Conservation (phyloP, 2,329 filamentous ascomycete genomes). For the Fusarium pseudonygamai region DNA sequence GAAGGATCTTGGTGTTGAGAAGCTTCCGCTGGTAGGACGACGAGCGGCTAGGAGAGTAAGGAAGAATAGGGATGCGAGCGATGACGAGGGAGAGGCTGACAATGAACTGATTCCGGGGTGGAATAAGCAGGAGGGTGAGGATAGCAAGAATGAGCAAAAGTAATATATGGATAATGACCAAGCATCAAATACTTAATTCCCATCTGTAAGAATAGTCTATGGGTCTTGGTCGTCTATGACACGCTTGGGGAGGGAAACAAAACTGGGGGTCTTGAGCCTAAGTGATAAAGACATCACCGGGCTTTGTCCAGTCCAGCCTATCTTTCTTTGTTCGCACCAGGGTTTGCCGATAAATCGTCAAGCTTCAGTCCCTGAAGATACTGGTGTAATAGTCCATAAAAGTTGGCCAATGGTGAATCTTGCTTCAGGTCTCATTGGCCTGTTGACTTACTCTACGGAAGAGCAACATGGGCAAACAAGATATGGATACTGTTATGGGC, state of each 20-base stretch:
- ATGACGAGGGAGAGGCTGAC: slow-evolving; percentile 55
- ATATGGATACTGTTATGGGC: rapidly evolving
- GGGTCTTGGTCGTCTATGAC: background rate
- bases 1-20: slow-evolving; percentile 48
- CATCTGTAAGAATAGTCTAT: background rate
- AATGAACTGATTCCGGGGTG: slow-evolving; percentile 53
- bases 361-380: background rate
- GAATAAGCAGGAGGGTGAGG: slow-evolving; percentile 34
- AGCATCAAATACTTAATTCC: background rate
- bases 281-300: background rate
- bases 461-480: too few relatives aligned
- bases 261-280: too few relatives aligned
- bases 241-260: too few relatives aligned
- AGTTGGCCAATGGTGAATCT: background rate
- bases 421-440: background rate
- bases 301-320: background rate
- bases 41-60: slow-evolving; percentile 52
- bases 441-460: too few relatives aligned
- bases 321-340: background rate
- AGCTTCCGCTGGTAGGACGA: slow-evolving; percentile 52
- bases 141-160: background rate
- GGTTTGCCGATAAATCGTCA: too few relatives aligned
- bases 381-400: rapidly evolving
- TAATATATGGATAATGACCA: background rate
- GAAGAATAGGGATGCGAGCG: slow-evolving; percentile 29